phyloP scores from a whole-genome alignment of 1,284 basidiomycete species.

The Takashimella koratensis region DNA sequence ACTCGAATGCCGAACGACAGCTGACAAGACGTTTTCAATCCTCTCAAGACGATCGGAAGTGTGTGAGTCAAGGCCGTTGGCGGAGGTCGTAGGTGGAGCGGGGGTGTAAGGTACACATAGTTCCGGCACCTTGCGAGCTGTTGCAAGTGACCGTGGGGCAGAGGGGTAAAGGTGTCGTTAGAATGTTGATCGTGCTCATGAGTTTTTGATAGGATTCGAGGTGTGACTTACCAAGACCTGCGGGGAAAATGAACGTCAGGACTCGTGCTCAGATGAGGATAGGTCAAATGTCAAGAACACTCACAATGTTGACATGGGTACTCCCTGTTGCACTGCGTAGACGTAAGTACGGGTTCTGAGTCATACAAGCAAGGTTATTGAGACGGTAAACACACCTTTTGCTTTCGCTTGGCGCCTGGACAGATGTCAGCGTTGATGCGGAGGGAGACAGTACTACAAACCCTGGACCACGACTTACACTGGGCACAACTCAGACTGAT shows the following conservation, averaged over 20 bases:
- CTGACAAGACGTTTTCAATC: slow-evolving; percentile 41
- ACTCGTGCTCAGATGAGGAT: background rate
- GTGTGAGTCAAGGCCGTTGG: slow-evolving; percentile 30
- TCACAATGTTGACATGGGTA: slow-evolving; percentile 50
- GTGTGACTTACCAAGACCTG: slow-evolving; percentile 25
- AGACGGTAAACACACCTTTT: slow-evolving; percentile 34
- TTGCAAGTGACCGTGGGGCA: background rate
- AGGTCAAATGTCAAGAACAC: too few species aligned
- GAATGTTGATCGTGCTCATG: background rate
- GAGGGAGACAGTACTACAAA: background rate
- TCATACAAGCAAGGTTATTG: background rate
- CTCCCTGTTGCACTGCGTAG: slow-evolving; percentile 46
- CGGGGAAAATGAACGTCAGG: slow-evolving; percentile 3
- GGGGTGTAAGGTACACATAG: slow-evolving; percentile 48
- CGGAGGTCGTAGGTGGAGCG: slow-evolving; percentile 19
- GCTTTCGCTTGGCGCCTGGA: slow-evolving; percentile 46
- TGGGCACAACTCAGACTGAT: slow-evolving; percentile 49
- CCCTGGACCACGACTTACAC: slow-evolving; percentile 29
- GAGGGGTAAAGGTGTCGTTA: slow-evolving; percentile 1
- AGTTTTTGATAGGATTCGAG: too few species aligned
- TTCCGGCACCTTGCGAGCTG: slow-evolving; percentile 48
- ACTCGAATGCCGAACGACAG: slow-evolving; percentile 39
- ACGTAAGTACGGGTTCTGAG: slow-evolving; percentile 4
- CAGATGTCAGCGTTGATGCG: slow-evolving; percentile 4
- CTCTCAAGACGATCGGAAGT: slow-evolving; percentile 36